Percentiles rank a stretch among this genome's conserved stretches.
These are phyloP conservation scores for Globisporangium canariense DNA, from an alignment of 352 stramenopile genomes.

Conservation along the genomic window DNA sequence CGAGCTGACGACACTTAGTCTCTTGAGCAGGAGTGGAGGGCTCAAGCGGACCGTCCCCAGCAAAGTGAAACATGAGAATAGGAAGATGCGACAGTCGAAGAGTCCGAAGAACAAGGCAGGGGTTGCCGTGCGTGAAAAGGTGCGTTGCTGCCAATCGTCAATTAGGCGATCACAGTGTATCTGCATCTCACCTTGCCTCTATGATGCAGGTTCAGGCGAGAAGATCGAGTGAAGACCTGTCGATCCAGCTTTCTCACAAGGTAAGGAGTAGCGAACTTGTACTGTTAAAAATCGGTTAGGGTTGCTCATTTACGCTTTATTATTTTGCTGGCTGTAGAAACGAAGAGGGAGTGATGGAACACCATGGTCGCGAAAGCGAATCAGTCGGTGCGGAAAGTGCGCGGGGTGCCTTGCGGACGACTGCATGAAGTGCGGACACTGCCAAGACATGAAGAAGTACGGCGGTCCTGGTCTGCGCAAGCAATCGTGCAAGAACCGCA, in stretches of 20 bases:
- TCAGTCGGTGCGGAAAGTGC: constrained; percentile 79
- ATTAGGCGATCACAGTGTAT: not conserved
- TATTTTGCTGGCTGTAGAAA: constrained; percentile 22
- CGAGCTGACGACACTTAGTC: constrained; percentile 34
- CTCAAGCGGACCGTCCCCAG: constrained; percentile 21
- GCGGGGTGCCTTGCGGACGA: constrained; percentile 71
- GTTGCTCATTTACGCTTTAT: not conserved
- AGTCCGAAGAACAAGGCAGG: constrained; percentile 5
- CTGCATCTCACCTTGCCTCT: not conserved
- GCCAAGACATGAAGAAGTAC: constrained; percentile 90
- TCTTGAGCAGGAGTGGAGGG: constrained; percentile 35
- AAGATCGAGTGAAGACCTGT: constrained; percentile 13
- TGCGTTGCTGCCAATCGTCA: not conserved
- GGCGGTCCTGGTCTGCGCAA: constrained; percentile 81
- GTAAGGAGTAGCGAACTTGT: not conserved
- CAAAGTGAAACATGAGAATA: constrained; percentile 21
- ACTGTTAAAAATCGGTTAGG: not conserved
- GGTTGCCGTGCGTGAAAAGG: constrained; percentile 6
- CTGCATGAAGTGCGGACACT: constrained; percentile 86
- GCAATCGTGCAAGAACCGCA: constrained; percentile 85
- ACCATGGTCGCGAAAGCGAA: constrained; percentile 50
- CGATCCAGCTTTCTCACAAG: constrained; percentile 6
- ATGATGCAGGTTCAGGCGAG: constrained; percentile 8
- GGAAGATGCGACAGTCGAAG: constrained; percentile 3
- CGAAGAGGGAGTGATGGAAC: constrained; percentile 30